Conservation (phyloP, 1,284 basidiomycete species). For the Sanguinoderma infundibulare region DNA sequence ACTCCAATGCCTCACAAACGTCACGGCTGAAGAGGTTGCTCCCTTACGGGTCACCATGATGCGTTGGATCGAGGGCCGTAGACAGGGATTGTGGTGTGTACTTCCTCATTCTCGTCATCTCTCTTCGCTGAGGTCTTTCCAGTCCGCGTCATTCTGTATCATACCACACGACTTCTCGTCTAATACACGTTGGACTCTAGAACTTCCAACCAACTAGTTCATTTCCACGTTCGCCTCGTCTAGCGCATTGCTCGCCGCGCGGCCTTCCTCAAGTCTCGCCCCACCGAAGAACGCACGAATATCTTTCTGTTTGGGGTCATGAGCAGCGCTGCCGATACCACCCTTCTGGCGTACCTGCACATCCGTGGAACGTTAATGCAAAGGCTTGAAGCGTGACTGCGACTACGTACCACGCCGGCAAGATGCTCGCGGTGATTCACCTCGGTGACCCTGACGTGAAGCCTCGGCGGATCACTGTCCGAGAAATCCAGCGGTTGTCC, state of each 20-base stretch:
- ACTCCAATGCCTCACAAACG: slow-evolving; percentile 67
- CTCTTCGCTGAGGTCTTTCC: slow-evolving; percentile 6
- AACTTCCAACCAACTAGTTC: slow-evolving; percentile 8
- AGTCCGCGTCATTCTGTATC: slow-evolving; percentile 15
- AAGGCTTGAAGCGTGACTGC: background rate
- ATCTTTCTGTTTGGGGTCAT: slow-evolving; percentile 78
- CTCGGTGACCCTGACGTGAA: slow-evolving; percentile 51
- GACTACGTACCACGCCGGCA: slow-evolving; percentile 53
- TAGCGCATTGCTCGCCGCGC: slow-evolving; percentile 38
- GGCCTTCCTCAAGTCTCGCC: slow-evolving; percentile 34
- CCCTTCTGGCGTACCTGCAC: slow-evolving; percentile 73
- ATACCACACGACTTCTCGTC: slow-evolving; percentile 12
- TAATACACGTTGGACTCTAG: slow-evolving; percentile 5
- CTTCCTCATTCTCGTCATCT: background rate
- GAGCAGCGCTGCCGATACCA: slow-evolving; percentile 73
- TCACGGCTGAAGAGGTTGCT: slow-evolving; percentile 66
- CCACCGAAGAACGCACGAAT: slow-evolving; percentile 82
- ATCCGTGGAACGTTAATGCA: background rate
- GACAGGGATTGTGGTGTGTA: slow-evolving; percentile 7
- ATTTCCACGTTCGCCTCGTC: slow-evolving; percentile 36
- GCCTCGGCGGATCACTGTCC: slow-evolving; percentile 35
- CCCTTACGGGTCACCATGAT: slow-evolving; percentile 64
- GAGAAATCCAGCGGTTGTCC: slow-evolving; percentile 31
- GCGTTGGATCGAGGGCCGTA: background rate
- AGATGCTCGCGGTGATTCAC: slow-evolving; percentile 64